A percentile compares a stretch with the other conserved stretches of the same genome.
Conservation (phyloP, 768 basidiomycete species). For the Harrya chromipes region DNA sequence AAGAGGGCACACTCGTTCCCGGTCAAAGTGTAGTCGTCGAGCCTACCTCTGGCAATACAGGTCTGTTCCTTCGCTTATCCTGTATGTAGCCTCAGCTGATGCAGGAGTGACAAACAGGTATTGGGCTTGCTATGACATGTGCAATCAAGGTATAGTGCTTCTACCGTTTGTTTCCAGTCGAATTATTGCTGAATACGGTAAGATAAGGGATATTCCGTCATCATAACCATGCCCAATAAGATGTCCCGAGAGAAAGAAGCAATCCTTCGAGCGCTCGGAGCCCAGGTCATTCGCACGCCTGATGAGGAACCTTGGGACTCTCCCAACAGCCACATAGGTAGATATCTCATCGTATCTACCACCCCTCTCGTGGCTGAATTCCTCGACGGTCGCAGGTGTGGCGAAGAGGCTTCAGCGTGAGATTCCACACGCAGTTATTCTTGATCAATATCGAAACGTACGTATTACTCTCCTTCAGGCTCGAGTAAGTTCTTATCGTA, state of each 20-base stretch:
- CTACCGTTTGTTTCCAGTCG: constrained; percentile 6
- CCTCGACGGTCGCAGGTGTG: constrained; percentile 84
- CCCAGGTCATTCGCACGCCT: constrained; percentile 92
- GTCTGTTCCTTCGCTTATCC: constrained; percentile 38
- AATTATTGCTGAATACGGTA: constrained; percentile 65
- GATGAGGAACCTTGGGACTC: constrained; percentile 87
- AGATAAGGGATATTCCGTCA: constrained; percentile 89
- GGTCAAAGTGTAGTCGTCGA: constrained; percentile 93
- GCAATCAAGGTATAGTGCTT: constrained; percentile 75
- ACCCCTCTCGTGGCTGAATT: constrained; percentile 76
- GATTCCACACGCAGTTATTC: constrained; percentile 83
- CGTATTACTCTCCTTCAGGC: constrained; percentile 19
- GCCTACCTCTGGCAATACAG: constrained; percentile 95
- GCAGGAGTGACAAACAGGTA: constrained; percentile 46
- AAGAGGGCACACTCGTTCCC: constrained; percentile 77
- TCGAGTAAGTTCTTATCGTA: background rate
- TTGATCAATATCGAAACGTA: constrained; percentile 89
- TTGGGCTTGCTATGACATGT: constrained; percentile 90
- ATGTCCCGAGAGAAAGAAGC: constrained; percentile 98
- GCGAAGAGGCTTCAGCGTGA: constrained; percentile 72
- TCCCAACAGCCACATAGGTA: constrained; percentile 90
- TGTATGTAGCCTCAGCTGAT: background rate
- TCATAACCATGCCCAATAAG: constrained; percentile 90
- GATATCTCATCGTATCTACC: constrained; percentile 33
- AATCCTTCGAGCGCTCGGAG: constrained; percentile 85